phyloP scores from a whole-genome alignment of 2,329 filamentous ascomycete genomes.

The Parafenestella ontariensis region DNA sequence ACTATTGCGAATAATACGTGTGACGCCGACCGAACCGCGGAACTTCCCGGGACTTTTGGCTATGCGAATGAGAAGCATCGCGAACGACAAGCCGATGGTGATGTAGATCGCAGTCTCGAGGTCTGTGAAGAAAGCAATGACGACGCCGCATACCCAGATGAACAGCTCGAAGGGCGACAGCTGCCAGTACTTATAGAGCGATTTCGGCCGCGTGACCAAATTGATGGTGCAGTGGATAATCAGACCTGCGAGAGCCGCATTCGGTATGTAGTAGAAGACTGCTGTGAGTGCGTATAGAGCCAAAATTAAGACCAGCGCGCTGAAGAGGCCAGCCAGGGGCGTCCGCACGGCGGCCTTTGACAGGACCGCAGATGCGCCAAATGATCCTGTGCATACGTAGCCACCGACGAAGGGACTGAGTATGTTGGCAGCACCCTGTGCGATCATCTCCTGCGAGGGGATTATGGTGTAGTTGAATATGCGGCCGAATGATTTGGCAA shows the following conservation, averaged over 20 bases:
- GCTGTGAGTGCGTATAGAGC: constrained; percentile 85
- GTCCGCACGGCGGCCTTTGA: constrained; percentile 92
- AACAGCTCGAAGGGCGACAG: constrained; percentile 86
- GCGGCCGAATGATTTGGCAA: constrained; percentile 91
- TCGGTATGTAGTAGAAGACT: constrained; percentile 91
- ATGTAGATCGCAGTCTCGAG: constrained; percentile 92
- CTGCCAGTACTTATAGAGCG: constrained; percentile 89
- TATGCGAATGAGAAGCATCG: constrained; percentile 75
- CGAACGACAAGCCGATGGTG: constrained; percentile 77
- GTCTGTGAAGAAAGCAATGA: constrained; percentile 81
- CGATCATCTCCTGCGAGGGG: constrained; percentile 91
- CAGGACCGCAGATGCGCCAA: constrained; percentile 92
- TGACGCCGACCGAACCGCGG: constrained; percentile 26
- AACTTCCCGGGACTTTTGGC: constrained; percentile 35
- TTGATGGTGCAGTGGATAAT: constrained; percentile 95
- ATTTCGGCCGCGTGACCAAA: constrained; percentile 85
- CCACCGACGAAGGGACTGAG: constrained; percentile 86
- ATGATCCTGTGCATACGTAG: constrained; percentile 90
- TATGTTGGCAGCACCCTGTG: constrained; percentile 86
- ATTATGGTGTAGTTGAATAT: constrained; percentile 94
- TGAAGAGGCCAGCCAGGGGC: constrained; percentile 85
- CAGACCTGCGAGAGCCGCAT: constrained; percentile 77
- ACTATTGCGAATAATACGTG: constrained; percentile 48
- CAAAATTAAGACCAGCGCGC: constrained; percentile 79
- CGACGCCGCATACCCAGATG: constrained; percentile 88